Evolutionary conservation across 2,329 filamentous ascomycete genomes (phyloP).

Genomic region (Penicillium capsulatum): DNA sequence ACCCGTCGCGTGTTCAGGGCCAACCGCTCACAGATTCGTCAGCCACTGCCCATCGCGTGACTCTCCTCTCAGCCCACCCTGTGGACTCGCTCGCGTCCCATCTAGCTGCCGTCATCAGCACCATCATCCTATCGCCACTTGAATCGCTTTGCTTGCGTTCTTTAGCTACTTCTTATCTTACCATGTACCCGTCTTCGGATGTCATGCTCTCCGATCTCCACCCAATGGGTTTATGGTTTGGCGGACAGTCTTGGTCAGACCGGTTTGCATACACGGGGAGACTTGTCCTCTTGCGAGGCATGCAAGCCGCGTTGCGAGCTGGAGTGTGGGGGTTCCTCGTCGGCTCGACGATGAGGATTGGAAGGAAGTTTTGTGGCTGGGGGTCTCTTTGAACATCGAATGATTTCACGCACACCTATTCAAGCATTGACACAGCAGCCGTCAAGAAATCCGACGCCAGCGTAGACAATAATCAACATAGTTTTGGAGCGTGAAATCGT

Average conservation of each 20-base stretch:
- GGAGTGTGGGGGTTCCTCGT: conserved; percentile 39
- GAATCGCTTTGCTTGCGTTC: conserved; percentile 41
- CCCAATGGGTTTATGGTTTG: conserved; percentile 32
- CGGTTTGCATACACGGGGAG: conserved; percentile 36
- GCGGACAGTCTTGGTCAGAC: conserved; percentile 30
- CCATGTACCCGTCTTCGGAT: conserved; percentile 23
- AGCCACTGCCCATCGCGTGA: conserved; percentile 36
- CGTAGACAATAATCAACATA: background rate
- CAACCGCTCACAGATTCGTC: conserved; percentile 7
- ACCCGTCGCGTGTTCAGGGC: conserved; percentile 17
- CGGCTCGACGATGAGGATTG: conserved; percentile 37
- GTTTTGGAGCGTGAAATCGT: conserved; percentile 10
- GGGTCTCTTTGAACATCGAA: conserved; percentile 24
- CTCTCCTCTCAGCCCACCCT: conserved; percentile 41
- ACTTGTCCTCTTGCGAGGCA: conserved; percentile 34
- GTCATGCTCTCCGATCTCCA: conserved; percentile 30
- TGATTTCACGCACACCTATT: too few species aligned
- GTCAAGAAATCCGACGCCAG: too few species aligned
- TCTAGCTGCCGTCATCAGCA: conserved; percentile 36
- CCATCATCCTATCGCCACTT: conserved; percentile 38
- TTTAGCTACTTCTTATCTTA: conserved; percentile 36
- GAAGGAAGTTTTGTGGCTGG: conserved; percentile 40
- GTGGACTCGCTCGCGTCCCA: conserved; percentile 43
- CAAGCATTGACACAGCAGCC: too few species aligned
- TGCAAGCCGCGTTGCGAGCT: conserved; percentile 37